Base-by-base conservation (phyloP, 2,329 filamentous ascomycete genomes). In the Stagonosporopsis cucurbitacearum region DNA sequence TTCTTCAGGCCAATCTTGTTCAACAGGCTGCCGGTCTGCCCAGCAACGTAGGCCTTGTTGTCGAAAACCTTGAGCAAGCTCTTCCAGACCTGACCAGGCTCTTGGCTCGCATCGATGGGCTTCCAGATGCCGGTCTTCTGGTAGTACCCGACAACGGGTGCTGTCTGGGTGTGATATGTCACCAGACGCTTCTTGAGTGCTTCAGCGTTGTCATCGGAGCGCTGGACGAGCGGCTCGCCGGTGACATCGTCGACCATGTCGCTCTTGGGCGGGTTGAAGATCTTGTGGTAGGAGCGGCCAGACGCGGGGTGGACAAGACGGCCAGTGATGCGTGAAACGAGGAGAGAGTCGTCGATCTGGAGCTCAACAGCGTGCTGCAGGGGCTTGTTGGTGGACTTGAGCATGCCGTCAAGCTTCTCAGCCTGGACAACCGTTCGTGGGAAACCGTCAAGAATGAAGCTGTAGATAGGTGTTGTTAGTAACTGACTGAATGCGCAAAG, bases 381-480 rank as follows among this genome's bases (percentile, higher is more conserved):
- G 70, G 88, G 90, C 81, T 96, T 90, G 68, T 88, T 83, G 77
- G 90, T 88, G 63, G 82, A 83, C 48, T 79, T 73, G 63, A 99
- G 89, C 95, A 99, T 99, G 68, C 86, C 83, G 79, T 99, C 95
- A 73, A 99, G 89, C 73, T 93, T 88, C 82, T 97, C 88, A 59
- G 95, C 95, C 80, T 99, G 95, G 56, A 91, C 87, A 48, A 99
- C 94, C 55, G 95, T 99, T 73, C 95, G 91, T 54, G 95, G 95
- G 85, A 99, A 99, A 66, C 95, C 95, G 77, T 99, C 95, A 70
- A 99, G 90, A 75, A 99, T 99, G 84, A 99, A 99, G 69, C 94
- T 96, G 70, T 39, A 35, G 9, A 23, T 35, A 23, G 12, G 39
- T 44, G 52, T 15, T 30, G 33, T 41, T 39, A 40, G 35, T 20